Evolutionary conservation across 2,329 filamentous ascomycete genomes (phyloP).

Genomic region (Albophoma yamanashiensis): DNA sequence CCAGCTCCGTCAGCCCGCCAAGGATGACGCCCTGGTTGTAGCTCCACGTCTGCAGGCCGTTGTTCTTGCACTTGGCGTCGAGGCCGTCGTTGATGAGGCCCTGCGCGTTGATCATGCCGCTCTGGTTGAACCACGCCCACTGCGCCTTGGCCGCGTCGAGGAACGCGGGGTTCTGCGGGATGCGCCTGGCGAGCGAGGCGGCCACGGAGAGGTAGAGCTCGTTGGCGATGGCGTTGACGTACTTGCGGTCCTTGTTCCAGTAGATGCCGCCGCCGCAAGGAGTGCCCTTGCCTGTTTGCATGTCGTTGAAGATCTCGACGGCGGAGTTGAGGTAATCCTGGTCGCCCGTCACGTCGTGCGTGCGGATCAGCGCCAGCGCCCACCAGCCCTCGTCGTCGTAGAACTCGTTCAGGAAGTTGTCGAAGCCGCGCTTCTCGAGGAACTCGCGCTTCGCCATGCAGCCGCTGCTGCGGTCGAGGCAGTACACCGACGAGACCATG

Average conservation of each 20-base stretch:
- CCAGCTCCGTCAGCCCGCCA: conserved; percentile 42
- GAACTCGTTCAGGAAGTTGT: conserved; percentile 38
- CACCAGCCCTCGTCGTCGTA: conserved; percentile 57
- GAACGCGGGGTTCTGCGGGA: conserved; percentile 29
- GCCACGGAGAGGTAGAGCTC: conserved; percentile 45
- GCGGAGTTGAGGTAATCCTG: conserved; percentile 42
- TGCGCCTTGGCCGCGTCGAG: conserved; percentile 36
- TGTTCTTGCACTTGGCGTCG: conserved; percentile 35
- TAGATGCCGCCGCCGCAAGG: conserved; percentile 44
- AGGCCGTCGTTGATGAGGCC: conserved; percentile 45
- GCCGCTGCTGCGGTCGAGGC: conserved; percentile 14
- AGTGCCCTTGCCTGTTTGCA: conserved; percentile 34
- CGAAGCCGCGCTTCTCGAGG: conserved; percentile 18
- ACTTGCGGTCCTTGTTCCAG: conserved; percentile 41
- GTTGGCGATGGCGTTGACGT: conserved; percentile 47
- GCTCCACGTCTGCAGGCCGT: conserved; percentile 36
- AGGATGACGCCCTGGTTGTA: conserved; percentile 52
- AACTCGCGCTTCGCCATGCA: conserved; percentile 24
- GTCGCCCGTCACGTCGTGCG: conserved; percentile 43
- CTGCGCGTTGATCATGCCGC: conserved; percentile 40
- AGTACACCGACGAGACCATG: conserved; percentile 27
- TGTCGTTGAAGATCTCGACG: conserved; percentile 43
- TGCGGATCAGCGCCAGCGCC: conserved; percentile 46
- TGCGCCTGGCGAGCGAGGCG: conserved; percentile 39
- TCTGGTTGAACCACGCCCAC: conserved; percentile 41